phyloP scores from a whole-genome alignment of 1,284 basidiomycete species.

The Irpex sp. region DNA sequence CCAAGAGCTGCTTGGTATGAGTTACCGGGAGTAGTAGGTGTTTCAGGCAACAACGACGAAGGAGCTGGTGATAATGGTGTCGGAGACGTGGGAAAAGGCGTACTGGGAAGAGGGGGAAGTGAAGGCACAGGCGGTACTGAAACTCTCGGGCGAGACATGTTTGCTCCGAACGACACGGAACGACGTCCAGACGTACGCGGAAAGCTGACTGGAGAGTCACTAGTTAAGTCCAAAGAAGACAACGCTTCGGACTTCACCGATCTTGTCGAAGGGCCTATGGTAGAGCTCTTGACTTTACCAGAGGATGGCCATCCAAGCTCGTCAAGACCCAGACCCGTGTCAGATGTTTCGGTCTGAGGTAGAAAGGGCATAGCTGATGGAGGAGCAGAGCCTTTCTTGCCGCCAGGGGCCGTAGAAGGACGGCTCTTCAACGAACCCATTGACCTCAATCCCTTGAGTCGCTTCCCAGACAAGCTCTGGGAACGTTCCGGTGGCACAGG shows the following conservation, averaged over 20 bases:
- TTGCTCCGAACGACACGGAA: slow-evolving; percentile 47
- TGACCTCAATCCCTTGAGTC: slow-evolving; percentile 69
- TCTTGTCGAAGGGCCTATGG: slow-evolving; percentile 3
- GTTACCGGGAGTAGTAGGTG: slow-evolving; percentile 31
- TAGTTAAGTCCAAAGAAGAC: slow-evolving; percentile 2
- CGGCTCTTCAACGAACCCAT: slow-evolving; percentile 74
- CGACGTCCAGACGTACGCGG: slow-evolving; percentile 49
- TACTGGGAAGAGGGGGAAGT: slow-evolving; percentile 44
- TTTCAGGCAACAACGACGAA: slow-evolving; percentile 13
- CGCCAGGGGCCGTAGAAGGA: slow-evolving; percentile 23
- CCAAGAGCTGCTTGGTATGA: slow-evolving; percentile 69
- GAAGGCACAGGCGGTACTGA: slow-evolving; percentile 28
- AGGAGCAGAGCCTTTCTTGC: slow-evolving; percentile 16
- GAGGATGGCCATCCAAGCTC: slow-evolving; percentile 47
- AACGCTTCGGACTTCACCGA: background rate
- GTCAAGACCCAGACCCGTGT: slow-evolving; percentile 58
- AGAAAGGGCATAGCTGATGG: slow-evolving; percentile 35
- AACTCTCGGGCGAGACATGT: slow-evolving; percentile 59
- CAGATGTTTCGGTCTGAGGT: slow-evolving; percentile 47
- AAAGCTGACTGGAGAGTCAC: slow-evolving; percentile 12
- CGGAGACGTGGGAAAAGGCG: slow-evolving; percentile 11
- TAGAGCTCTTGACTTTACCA: slow-evolving; percentile 19
- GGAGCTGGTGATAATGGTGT: background rate
- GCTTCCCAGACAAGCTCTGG: slow-evolving; percentile 38
- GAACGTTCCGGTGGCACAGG: slow-evolving; percentile 30